Evolutionary conservation across 1,139 yeast genomes (phyloP).

Genomic region (Kodamaea fungicola): DNA sequence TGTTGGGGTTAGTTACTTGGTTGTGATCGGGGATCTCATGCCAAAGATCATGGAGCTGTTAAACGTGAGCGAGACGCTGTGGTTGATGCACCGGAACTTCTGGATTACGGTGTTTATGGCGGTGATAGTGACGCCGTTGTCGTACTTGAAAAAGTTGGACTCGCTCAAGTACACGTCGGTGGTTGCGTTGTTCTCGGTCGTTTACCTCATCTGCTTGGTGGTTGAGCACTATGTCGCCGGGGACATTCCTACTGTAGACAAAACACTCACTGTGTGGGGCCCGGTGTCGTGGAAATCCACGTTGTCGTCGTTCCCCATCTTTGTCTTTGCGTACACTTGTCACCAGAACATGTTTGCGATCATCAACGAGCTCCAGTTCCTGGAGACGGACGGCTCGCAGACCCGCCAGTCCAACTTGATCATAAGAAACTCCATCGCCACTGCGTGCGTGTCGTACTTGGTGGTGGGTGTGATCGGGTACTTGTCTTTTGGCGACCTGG

Average conservation of each 20-base stretch:
- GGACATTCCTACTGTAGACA: slow-evolving; percentile 23
- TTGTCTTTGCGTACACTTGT: slow-evolving; percentile 92
- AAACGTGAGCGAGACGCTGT: slow-evolving; percentile 17
- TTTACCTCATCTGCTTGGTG: slow-evolving; percentile 73
- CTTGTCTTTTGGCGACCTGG: slow-evolving; percentile 75
- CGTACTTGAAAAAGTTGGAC: slow-evolving; percentile 71
- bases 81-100: slow-evolving; percentile 47
- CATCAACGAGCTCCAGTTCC: slow-evolving; percentile 60
- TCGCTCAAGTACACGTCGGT: slow-evolving; percentile 82
- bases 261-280: slow-evolving; percentile 30
- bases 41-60: slow-evolving; percentile 65
- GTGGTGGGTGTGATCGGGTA: slow-evolving; percentile 82
- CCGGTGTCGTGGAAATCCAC: slow-evolving; percentile 38
- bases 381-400: slow-evolving; percentile 39
- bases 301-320: slow-evolving; percentile 68
- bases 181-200: slow-evolving; percentile 79
- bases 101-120: slow-evolving; percentile 69
- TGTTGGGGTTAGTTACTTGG: slow-evolving; percentile 83
- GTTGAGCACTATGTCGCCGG: slow-evolving; percentile 54
- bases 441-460: slow-evolving; percentile 58
- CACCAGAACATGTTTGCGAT: slow-evolving; percentile 93
- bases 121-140: slow-evolving; percentile 65
- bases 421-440: slow-evolving; percentile 55
- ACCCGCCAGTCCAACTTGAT: slow-evolving; percentile 52
- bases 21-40: slow-evolving; percentile 86